Evolutionary conservation across 768 basidiomycete species (phyloP).

Genomic region (Clavaria fumosa): DNA sequence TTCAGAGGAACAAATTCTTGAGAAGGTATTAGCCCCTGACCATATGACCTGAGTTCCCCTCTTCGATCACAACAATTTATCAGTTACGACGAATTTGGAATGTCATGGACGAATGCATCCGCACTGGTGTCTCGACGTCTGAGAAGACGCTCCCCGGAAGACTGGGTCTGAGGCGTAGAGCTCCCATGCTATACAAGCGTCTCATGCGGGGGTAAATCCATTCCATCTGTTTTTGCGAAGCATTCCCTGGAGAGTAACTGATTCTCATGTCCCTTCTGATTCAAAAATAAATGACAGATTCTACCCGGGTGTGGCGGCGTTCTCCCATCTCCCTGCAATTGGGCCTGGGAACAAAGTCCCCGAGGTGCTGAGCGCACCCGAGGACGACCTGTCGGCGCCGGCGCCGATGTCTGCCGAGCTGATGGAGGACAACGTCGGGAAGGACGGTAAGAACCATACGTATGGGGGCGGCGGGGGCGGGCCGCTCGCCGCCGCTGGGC

Average conservation of each 20-base stretch:
- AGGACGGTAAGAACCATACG: too few species aligned
- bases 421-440: conserved; percentile 6
- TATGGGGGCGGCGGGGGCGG: too few species aligned
- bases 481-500: too few species aligned
- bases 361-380: conserved; percentile 11
- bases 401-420: background rate
- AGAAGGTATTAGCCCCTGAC: conserved; percentile 33
- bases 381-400: conserved; percentile 1
- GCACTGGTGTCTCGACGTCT: conserved; percentile 62
- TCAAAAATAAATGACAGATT: too few species aligned
- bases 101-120: conserved; percentile 91
- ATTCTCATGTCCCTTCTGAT: too few species aligned
- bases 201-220: conserved; percentile 85
- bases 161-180: conserved; percentile 60
- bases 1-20: conserved; percentile 56
- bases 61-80: too few species aligned
- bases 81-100: conserved; percentile 66
- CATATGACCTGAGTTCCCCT: background rate
- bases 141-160: conserved; percentile 81
- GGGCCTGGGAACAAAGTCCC: conserved; percentile 15
- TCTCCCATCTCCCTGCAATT: conserved; percentile 20
- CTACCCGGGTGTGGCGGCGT: conserved; percentile 31
- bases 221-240: too few species aligned
- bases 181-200: conserved; percentile 78
- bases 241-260: too few species aligned